A percentile compares a stretch with the other conserved stretches of the same genome.
Conservation (phyloP, 768 basidiomycete genomes). For the Suillus sp. region DNA sequence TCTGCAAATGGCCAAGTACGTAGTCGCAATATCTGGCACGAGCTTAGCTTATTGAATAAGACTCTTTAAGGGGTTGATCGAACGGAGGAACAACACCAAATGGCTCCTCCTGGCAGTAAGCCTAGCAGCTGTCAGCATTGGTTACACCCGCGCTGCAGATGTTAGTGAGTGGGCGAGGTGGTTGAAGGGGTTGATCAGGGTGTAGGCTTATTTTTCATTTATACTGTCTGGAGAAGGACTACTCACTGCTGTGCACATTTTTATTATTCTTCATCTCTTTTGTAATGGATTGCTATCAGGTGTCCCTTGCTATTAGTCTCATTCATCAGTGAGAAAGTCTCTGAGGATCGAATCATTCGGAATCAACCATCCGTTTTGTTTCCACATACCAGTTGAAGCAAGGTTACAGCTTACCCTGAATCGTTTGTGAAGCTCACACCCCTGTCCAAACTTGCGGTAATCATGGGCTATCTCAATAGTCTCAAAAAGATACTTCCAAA, state of each 20-base stretch:
- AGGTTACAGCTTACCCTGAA: background rate
- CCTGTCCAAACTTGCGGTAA: background rate
- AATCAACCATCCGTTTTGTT: background rate
- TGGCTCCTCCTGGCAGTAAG: constrained; percentile 16
- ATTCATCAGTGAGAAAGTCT: background rate
- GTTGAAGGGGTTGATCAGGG: constrained; percentile 12
- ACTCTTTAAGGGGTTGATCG: constrained; percentile 8
- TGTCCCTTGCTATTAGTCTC: background rate
- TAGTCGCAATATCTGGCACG: background rate
- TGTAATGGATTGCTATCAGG: background rate
- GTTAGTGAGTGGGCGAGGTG: background rate
- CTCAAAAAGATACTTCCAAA: background rate
- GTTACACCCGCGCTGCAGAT: constrained; percentile 13
- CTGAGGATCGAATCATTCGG: background rate
- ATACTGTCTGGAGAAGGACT: background rate
- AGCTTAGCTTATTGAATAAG: constrained; percentile 20
- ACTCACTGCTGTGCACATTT: background rate
- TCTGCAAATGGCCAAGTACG: constrained; percentile 15
- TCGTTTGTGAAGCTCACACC: background rate
- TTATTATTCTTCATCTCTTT: background rate
- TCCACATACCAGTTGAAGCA: background rate
- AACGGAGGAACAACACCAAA: background rate
- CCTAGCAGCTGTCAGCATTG: constrained; percentile 13
- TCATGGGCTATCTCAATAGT: background rate
- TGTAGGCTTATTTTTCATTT: constrained; percentile 1